A percentile compares a stretch with the other conserved stretches of the same genome.
Conservation (phyloP, 306 rosid species). For the Quercus variabilis region DNA sequence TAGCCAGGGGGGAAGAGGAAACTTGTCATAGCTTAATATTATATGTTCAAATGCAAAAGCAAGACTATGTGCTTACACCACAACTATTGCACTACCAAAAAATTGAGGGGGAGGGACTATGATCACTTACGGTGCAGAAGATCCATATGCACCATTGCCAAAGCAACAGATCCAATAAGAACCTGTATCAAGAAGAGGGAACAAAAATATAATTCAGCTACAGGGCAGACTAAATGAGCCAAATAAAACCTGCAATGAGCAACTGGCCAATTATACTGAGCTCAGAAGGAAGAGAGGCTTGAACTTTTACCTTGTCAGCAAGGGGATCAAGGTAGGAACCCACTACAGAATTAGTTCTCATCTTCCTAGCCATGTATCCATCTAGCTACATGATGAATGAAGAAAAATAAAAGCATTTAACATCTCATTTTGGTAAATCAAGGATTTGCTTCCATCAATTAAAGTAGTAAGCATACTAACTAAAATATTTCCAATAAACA, state of each 20-base stretch:
- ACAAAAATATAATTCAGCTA: conserved; percentile 4
- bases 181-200: conserved; percentile 45
- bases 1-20: background rate
- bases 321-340: conserved; percentile 98
- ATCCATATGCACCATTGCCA: conserved; percentile 82
- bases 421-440: background rate
- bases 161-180: conserved; percentile 86
- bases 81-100: too few species aligned
- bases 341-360: conserved; percentile 90
- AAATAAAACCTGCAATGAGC: background rate
- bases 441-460: background rate
- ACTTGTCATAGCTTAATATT: too few species aligned
- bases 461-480: background rate
- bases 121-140: conserved; percentile 79
- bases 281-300: background rate
- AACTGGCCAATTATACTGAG: background rate
- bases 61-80: too few species aligned
- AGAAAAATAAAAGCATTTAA: conserved; percentile 2
- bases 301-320: conserved; percentile 76
- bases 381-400: conserved; percentile 56
- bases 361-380: conserved; percentile 82
- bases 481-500: background rate
- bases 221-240: background rate
- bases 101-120: background rate
- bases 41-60: too few species aligned